These are phyloP conservation scores for Durusdinium trenchii DNA, from an alignment of 73 alveolate genomes.

Conservation along the genomic window DNA sequence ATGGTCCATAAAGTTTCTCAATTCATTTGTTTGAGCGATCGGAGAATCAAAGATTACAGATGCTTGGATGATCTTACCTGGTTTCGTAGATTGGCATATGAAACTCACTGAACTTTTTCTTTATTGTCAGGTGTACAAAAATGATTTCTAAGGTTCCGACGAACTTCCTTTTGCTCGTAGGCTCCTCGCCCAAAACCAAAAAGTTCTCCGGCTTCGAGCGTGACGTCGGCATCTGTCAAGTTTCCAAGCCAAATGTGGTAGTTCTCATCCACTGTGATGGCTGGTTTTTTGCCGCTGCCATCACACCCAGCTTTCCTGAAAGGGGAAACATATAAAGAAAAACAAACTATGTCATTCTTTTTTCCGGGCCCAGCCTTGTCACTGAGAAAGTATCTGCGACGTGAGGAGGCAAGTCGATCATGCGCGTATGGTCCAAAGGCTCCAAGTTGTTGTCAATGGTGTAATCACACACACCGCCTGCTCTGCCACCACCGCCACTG, in stretches of 20 bases:
- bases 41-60: too few species aligned
- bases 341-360: neutral
- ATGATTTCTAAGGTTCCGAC: too few species aligned
- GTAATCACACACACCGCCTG: neutral
- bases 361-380: neutral
- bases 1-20: too few species aligned
- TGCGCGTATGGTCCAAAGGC: neutral
- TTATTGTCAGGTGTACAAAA: too few species aligned
- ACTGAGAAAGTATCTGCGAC: neutral
- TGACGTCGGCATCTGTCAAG: neutral
- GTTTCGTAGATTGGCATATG: too few species aligned
- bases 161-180: neutral
- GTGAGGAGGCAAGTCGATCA: neutral
- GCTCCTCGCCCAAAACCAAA: neutral
- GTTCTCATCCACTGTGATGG: neutral
- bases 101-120: too few species aligned
- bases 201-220: neutral
- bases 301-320: neutral
- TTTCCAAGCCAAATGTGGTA: neutral
- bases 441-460: neutral
- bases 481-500: neutral
- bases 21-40: too few species aligned
- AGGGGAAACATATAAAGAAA: neutral
- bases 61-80: too few species aligned
- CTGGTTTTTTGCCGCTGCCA: neutral